phyloP scores from a whole-genome alignment of 768 basidiomycete species.

The Agrocybe praecox region DNA sequence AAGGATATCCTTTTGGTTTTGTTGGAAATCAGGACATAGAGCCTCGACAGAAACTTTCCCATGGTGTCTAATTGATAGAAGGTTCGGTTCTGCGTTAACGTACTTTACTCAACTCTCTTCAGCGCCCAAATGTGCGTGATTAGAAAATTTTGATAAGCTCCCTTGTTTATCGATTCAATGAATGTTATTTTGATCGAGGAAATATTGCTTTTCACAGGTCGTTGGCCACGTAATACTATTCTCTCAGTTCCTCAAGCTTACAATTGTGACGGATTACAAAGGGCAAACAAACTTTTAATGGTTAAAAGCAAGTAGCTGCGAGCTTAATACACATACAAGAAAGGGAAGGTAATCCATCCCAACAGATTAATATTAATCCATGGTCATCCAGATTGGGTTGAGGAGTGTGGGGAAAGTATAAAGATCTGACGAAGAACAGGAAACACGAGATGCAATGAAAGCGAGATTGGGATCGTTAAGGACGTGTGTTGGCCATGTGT shows the following conservation, averaged over 20 bases:
- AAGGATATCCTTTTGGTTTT: too few species aligned
- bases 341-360: constrained; percentile 7
- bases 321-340: constrained; percentile 4
- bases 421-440: constrained; percentile 5
- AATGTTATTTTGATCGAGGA: not conserved
- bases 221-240: not conserved
- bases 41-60: too few species aligned
- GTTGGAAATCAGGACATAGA: too few species aligned
- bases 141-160: too few species aligned
- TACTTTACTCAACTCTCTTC: too few species aligned
- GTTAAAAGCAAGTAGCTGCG: not conserved
- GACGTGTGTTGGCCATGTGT: constrained; percentile 11
- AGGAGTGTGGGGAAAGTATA: constrained; percentile 1
- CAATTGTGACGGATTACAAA: not conserved
- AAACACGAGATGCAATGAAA: constrained; percentile 6
- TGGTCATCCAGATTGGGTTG: constrained; percentile 11
- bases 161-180: too few species aligned
- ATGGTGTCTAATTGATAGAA: too few species aligned
- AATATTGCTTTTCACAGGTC: not conserved
- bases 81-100: too few species aligned
- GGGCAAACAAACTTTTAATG: not conserved
- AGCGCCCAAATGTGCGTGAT: too few species aligned
- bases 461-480: constrained; percentile 13
- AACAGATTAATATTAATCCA: constrained; percentile 8
- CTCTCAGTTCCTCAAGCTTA: not conserved